These are phyloP conservation scores for Dictyostelium firmibasis DNA, from an alignment of 78 protist species.

Conservation along the genomic window DNA sequence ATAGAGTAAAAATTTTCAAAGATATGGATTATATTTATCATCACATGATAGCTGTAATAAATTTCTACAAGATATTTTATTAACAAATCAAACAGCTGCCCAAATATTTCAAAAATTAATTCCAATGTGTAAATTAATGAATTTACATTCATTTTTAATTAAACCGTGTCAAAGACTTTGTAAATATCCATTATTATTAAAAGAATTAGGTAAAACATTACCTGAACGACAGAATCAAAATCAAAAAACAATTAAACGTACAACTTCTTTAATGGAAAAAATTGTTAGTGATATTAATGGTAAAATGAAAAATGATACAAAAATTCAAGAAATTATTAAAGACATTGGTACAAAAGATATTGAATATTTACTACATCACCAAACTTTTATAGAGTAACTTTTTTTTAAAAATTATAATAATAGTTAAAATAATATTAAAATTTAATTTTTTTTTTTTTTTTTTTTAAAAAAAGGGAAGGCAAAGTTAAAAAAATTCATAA, in stretches of 20 bases:
- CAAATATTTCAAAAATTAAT: constrained; percentile 3
- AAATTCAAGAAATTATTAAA: constrained; percentile 16
- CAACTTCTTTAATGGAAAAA: constrained; percentile 44
- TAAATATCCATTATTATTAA: constrained; percentile 60
- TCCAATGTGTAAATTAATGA: background rate
- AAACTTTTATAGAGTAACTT: background rate
- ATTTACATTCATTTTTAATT: constrained; percentile 34
- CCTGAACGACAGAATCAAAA: constrained; percentile 14
- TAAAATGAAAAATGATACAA: constrained; percentile 46
- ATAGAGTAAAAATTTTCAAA: constrained; percentile 11
- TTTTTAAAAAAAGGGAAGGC: background rate
- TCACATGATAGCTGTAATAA: background rate
- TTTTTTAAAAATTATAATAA: background rate
- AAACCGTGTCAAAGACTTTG: constrained; percentile 78
- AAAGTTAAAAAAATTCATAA: constrained; percentile 1
- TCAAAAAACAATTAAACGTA: constrained; percentile 23
- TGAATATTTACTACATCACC: background rate
- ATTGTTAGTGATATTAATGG: constrained; percentile 47
- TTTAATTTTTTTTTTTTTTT: background rate
- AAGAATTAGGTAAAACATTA: constrained; percentile 26
- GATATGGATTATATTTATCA: constrained; percentile 11
- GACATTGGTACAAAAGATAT: constrained; percentile 32
- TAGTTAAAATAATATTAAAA: background rate
- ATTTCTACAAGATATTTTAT: background rate
- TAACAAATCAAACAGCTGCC: background rate